Percentiles rank a stretch among this genome's conserved stretches.
Evolutionary conservation across 345 rosid species (phyloP).

Genomic region (Cochlearia excelsa): DNA sequence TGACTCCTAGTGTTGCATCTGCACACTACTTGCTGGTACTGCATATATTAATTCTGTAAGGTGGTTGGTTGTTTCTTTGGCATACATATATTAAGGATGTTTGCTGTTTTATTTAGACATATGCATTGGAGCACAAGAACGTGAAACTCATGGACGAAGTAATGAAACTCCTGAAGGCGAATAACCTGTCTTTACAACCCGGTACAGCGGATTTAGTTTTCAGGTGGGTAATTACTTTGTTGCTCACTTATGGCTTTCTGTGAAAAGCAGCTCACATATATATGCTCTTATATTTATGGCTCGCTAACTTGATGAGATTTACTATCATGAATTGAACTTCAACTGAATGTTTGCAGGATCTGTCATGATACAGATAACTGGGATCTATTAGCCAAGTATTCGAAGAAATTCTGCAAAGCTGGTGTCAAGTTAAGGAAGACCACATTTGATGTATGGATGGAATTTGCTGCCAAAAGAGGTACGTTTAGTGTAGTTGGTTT

Average conservation of each 20-base stretch:
- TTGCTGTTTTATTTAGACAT: conserved; percentile 39
- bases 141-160: conserved; percentile 58
- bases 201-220: conserved; percentile 82
- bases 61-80: conserved; percentile 3
- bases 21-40: conserved; percentile 81
- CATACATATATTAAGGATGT: conserved; percentile 10
- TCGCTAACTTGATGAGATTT: background rate
- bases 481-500: conserved; percentile 11
- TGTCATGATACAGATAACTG: conserved; percentile 61
- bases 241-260: background rate
- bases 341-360: conserved; percentile 51
- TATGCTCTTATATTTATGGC: background rate
- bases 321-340: conserved; percentile 27
- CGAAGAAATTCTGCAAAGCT: conserved; percentile 58
- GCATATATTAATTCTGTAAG: background rate
- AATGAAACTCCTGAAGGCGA: conserved; percentile 57
- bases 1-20: conserved; percentile 70
- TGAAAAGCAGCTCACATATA: background rate
- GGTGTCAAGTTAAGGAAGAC: conserved; percentile 66
- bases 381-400: conserved; percentile 65
- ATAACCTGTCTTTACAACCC: conserved; percentile 60
- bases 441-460: conserved; percentile 82
- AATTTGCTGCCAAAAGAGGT: conserved; percentile 77
- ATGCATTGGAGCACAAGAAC: conserved; percentile 64
- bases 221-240: conserved; percentile 42